These are phyloP conservation scores for Raffaelea albimanens DNA, from an alignment of 2,329 filamentous ascomycete genomes.

Conservation along the genomic window DNA sequence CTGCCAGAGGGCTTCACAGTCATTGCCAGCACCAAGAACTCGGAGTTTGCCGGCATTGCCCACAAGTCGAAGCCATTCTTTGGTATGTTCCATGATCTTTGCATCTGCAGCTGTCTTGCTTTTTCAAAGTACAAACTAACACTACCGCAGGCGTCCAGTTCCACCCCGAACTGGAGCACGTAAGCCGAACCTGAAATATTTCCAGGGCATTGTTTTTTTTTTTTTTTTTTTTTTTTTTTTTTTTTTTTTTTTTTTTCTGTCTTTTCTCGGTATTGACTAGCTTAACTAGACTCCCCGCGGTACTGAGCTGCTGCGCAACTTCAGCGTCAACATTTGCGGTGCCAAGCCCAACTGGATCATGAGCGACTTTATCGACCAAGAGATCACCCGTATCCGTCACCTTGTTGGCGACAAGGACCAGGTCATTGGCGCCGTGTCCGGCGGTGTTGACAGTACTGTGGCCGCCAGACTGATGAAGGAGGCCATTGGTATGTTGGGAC, in stretches of 20 bases:
- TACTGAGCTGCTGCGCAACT: constrained; percentile 67
- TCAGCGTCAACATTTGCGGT: constrained; percentile 72
- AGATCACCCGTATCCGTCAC: constrained; percentile 69
- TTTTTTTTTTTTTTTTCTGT: too few species aligned
- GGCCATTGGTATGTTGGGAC: constrained; percentile 52
- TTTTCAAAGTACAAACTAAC: background rate
- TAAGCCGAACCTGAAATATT: background rate
- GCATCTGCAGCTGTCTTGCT: too few species aligned
- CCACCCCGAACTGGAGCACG: constrained; percentile 63
- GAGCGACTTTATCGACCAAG: constrained; percentile 70
- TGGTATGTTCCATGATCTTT: constrained; percentile 31
- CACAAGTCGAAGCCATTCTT: constrained; percentile 61
- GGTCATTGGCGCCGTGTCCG: constrained; percentile 48
- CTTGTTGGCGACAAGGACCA: constrained; percentile 76
- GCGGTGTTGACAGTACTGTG: constrained; percentile 85
- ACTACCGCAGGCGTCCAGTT: constrained; percentile 58
- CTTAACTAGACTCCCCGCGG: constrained; percentile 52
- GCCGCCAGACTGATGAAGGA: constrained; percentile 66
- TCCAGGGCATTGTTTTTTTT: background rate
- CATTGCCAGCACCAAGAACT: constrained; percentile 66
- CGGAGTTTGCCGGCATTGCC: constrained; percentile 69
- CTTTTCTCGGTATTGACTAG: too few species aligned
- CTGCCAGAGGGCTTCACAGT: constrained; percentile 63
- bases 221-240: background rate
- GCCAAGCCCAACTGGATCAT: constrained; percentile 75